Conservation (phyloP, 202 grass and related monocot species). For the Setaria italica region DNA sequence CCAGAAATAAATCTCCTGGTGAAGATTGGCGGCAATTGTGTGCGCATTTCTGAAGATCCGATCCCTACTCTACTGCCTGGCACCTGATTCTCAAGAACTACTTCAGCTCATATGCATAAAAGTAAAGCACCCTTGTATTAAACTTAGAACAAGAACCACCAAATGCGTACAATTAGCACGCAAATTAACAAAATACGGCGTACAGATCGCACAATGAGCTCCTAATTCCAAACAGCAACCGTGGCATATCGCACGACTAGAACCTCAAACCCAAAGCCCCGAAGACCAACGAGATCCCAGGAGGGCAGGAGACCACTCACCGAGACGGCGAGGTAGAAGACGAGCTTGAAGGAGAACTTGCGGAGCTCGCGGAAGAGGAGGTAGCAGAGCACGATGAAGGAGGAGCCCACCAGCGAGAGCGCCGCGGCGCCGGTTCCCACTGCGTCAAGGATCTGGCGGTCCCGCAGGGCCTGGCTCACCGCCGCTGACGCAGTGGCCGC, state of each 20-base stretch:
- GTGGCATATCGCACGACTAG: conserved; percentile 18
- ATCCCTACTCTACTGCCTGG: background rate
- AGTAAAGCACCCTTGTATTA: background rate
- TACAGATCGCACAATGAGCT: conserved; percentile 33
- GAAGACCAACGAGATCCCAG: background rate
- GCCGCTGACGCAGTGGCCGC: conserved; percentile 31
- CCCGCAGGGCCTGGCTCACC: conserved; percentile 45
- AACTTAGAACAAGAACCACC: background rate
- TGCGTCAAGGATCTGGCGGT: conserved; percentile 57
- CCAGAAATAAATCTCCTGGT: background rate
- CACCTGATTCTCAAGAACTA: background rate
- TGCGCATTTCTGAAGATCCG: conserved; percentile 36
- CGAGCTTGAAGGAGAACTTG: conserved; percentile 99
- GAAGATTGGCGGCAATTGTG: background rate
- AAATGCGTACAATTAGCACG: background rate
- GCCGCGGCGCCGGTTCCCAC: conserved; percentile 68
- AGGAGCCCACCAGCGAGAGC: conserved; percentile 85
- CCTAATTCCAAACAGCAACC: background rate
- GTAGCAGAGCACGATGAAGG: conserved; percentile 97
- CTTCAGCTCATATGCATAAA: conserved; percentile 36
- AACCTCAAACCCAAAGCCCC: background rate
- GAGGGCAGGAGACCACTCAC: conserved; percentile 43
- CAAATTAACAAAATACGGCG: background rate
- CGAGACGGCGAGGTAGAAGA: conserved; percentile 93
- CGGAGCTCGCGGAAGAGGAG: conserved; percentile 96